Conservation (phyloP, 352 stramenopile genomes). For the Pelagophyceae sp. region DNA sequence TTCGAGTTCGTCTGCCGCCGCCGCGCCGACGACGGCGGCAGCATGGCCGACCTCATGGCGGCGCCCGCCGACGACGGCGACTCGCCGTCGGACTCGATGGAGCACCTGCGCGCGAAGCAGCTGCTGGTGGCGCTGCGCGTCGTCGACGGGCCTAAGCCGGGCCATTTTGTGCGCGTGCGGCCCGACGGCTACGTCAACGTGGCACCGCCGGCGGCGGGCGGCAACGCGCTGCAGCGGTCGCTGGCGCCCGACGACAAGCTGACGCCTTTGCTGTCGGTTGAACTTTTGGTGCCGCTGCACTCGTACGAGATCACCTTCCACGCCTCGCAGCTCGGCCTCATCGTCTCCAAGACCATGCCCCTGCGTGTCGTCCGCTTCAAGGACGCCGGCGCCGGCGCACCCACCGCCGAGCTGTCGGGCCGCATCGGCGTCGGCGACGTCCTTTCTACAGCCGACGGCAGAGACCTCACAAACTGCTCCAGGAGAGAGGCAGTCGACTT, state of each 20-base stretch:
- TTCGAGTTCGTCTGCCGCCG: constrained; percentile 11
- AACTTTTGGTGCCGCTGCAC: constrained; percentile 10
- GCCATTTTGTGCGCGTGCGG: constrained; percentile 18
- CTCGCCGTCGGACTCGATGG: not conserved
- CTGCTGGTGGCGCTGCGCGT: constrained; percentile 10
- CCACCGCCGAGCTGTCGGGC: not conserved
- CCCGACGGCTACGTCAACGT: constrained; percentile 22
- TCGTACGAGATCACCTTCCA: constrained; percentile 18
- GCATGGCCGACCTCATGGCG: not conserved
- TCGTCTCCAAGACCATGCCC: constrained; percentile 21
- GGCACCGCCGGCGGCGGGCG: not conserved
- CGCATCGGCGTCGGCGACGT: constrained; percentile 19
- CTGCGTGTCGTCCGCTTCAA: constrained; percentile 18
- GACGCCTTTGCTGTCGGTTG: constrained; percentile 1
- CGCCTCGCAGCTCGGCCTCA: constrained; percentile 14
- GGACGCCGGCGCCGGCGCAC: not conserved
- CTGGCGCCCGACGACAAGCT: not conserved
- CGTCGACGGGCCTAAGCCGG: constrained; percentile 8
- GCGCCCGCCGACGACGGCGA: not conserved
- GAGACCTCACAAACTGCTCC: constrained; percentile 6
- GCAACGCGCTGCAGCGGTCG: not conserved
- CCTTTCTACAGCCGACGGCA: constrained; percentile 5
- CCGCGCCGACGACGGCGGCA: not conserved
- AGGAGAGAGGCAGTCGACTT: constrained; percentile 11
- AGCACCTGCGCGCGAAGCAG: constrained; percentile 8